These are phyloP conservation scores for Cercophora scortea DNA, from an alignment of 495 filamentous ascomycete genomes.

Conservation along the genomic window DNA sequence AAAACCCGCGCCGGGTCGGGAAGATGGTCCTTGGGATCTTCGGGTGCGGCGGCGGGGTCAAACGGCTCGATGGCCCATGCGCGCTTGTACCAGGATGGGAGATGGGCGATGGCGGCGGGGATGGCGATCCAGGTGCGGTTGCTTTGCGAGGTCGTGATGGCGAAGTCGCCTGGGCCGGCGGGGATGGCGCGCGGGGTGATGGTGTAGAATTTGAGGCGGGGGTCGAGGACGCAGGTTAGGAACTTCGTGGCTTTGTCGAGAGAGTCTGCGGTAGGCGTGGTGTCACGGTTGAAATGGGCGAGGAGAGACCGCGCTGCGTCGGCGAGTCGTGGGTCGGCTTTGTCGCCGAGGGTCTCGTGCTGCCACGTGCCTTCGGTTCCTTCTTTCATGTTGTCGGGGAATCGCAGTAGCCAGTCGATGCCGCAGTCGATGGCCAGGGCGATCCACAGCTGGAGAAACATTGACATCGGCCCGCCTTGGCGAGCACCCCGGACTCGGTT, in stretches of 20 bases:
- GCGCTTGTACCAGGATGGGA: conserved; percentile 4
- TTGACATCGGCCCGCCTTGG: not conserved
- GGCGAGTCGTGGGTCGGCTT: not conserved
- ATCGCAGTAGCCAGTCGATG: conserved; percentile 9
- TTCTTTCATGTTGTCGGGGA: conserved; percentile 4
- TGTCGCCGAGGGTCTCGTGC: conserved; percentile 1
- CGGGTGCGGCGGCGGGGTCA: conserved; percentile 4
- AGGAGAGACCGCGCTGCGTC: conserved; percentile 4
- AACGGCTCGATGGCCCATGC: conserved; percentile 18
- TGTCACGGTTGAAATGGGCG: not conserved
- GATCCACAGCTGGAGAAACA: not conserved
- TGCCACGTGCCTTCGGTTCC: not conserved
- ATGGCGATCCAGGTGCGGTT: conserved; percentile 12
- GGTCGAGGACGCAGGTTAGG: conserved; percentile 11
- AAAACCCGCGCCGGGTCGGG: not conserved
- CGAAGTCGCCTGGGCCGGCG: not conserved
- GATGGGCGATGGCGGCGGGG: conserved; percentile 6
- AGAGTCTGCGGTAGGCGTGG: not conserved
- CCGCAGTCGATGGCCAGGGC: conserved; percentile 13
- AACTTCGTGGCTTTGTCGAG: not conserved
- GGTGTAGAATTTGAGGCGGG: conserved; percentile 5
- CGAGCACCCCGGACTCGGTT: not conserved
- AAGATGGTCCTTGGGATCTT: not conserved
- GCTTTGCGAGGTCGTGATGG: conserved; percentile 1
- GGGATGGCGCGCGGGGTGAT: conserved; percentile 2